Conservation (phyloP, 1,139 yeast genomes). For the Nadsonia commutata region DNA sequence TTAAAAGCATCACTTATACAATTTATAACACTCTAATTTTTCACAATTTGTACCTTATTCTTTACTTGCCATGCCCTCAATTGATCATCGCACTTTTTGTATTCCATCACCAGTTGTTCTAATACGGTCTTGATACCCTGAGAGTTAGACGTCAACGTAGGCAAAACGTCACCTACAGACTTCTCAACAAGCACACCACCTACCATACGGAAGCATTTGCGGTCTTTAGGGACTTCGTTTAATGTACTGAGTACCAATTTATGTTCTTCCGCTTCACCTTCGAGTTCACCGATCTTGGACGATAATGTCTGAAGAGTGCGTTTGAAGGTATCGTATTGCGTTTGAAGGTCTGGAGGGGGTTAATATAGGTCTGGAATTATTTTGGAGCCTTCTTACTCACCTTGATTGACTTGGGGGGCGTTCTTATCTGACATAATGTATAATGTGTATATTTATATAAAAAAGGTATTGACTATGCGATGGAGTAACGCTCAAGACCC, state of each 20-base stretch:
- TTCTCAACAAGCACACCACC: slow-evolving; percentile 88
- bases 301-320: slow-evolving; percentile 23
- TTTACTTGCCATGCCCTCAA: slow-evolving; percentile 27
- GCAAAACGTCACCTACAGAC: slow-evolving; percentile 59
- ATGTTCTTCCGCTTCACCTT: slow-evolving; percentile 29
- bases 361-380: no score
- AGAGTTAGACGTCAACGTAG: slow-evolving; percentile 48
- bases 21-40: no score
- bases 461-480: no score
- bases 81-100: slow-evolving; percentile 23
- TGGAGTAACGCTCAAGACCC: no score
- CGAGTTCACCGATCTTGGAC: slow-evolving; percentile 28
- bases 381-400: slow-evolving; percentile 8
- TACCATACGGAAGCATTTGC: slow-evolving; percentile 85
- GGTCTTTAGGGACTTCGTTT: slow-evolving; percentile 33
- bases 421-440: slow-evolving; percentile 11
- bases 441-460: no score
- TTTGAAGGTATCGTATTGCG: slow-evolving; percentile 29
- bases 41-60: slow-evolving; percentile 29
- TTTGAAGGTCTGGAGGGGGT: slow-evolving; percentile 22
- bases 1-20: slow-evolving; percentile 1
- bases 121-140: slow-evolving; percentile 26
- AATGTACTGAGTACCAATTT: slow-evolving; percentile 12
- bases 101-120: slow-evolving; percentile 22
- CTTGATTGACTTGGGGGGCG: slow-evolving; percentile 13